phyloP scores from a whole-genome alignment of 2,329 filamentous ascomycete genomes.

The Cercospora berteroae region DNA sequence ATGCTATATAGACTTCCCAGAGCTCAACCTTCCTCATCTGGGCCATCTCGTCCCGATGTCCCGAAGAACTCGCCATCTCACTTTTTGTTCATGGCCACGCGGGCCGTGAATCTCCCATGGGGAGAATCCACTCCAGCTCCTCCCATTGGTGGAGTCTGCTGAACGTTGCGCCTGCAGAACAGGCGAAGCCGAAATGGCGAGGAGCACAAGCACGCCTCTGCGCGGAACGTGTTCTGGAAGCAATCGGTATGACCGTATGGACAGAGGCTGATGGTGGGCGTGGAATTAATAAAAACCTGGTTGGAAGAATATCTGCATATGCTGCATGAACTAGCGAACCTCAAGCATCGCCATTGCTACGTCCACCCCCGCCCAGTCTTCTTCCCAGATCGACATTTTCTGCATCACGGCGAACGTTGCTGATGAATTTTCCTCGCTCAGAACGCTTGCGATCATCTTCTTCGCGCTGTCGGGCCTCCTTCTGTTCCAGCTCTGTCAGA shows the following conservation, averaged over 20 bases:
- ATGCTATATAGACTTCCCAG: neutral
- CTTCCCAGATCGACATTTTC: slow-evolving; percentile 34
- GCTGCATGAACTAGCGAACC: neutral
- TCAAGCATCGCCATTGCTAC: slow-evolving; percentile 26
- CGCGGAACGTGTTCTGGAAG: neutral
- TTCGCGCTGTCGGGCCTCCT: slow-evolving; percentile 63
- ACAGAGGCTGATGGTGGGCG: neutral
- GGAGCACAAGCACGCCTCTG: neutral
- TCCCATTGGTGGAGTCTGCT: neutral
- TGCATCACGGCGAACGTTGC: slow-evolving; percentile 35
- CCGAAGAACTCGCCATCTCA: neutral
- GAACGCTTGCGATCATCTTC: slow-evolving; percentile 58
- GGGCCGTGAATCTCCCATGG: slow-evolving; percentile 3
- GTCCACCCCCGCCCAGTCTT: slow-evolving; percentile 28
- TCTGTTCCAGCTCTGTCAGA: slow-evolving; percentile 63
- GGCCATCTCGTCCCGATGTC: neutral
- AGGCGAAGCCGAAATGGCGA: neutral
- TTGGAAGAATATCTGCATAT: neutral
- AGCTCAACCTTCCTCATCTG: neutral
- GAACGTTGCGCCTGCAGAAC: neutral
- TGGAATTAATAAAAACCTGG: neutral
- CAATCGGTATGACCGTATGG: neutral
- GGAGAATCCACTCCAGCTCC: neutral
- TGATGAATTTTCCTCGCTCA: slow-evolving; percentile 40
- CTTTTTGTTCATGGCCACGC: neutral